Conservation (phyloP, 1,284 basidiomycete species). For the Cryptococcus sp. region DNA sequence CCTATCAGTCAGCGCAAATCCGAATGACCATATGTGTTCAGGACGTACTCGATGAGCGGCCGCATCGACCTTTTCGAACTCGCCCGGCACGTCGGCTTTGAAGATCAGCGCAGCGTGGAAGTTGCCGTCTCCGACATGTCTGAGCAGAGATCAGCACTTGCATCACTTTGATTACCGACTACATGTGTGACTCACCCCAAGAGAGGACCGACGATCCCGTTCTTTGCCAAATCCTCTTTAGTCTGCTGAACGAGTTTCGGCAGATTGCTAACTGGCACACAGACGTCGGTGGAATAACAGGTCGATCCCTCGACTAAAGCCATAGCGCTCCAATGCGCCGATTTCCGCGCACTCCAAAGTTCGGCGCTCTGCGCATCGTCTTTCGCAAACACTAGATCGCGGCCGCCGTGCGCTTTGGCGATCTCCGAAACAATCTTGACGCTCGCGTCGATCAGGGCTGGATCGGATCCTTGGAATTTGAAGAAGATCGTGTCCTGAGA, state of each 20-base stretch:
- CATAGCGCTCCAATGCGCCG: conserved; percentile 69
- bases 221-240: conserved; percentile 67
- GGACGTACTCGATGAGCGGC: conserved; percentile 25
- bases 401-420: conserved; percentile 65
- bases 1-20: not conserved
- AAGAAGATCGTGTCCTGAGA: conserved; percentile 76
- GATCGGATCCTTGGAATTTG: conserved; percentile 69
- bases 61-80: conserved; percentile 29
- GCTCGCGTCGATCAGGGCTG: conserved; percentile 20
- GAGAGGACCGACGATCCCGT: conserved; percentile 60
- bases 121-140: conserved; percentile 80
- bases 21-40: not conserved
- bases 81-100: conserved; percentile 21
- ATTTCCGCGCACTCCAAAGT: conserved; percentile 81
- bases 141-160: conserved; percentile 43
- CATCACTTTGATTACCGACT: not conserved
- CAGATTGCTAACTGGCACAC: conserved; percentile 75
- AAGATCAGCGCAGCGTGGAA: conserved; percentile 42
- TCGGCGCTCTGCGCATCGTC: conserved; percentile 67
- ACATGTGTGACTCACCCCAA: conserved; percentile 32
- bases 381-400: conserved; percentile 67
- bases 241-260: conserved; percentile 73
- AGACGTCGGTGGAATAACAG: conserved; percentile 78
- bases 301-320: conserved; percentile 61
- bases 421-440: conserved; percentile 47